Percentiles rank a stretch among this genome's conserved stretches.
These are phyloP conservation scores for Psilocybe cubensis DNA, from an alignment of 768 basidiomycete genomes.

Conservation along the genomic window DNA sequence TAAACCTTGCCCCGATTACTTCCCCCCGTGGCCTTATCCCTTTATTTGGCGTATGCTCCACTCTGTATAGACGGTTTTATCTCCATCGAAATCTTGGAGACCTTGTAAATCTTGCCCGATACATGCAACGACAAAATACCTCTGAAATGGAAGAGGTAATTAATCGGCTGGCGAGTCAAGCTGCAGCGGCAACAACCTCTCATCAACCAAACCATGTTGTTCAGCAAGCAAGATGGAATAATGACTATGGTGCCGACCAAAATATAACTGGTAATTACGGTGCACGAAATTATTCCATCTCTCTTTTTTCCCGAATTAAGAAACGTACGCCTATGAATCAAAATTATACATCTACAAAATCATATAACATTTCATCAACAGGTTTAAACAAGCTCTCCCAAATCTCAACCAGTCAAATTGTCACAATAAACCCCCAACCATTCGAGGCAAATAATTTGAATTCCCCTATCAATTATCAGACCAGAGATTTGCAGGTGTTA, in stretches of 20 bases:
- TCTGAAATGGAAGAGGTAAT: constrained; percentile 3
- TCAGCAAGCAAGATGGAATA: no score
- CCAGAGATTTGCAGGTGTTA: neutral
- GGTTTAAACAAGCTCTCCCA: no score
- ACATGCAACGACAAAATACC: neutral
- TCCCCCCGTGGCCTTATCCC: constrained; percentile 1
- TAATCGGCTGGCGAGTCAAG: neutral
- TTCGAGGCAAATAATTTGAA: neutral
- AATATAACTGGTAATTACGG: neutral
- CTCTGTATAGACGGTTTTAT: constrained; percentile 6
- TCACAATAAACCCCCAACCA: no score
- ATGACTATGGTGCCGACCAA: neutral
- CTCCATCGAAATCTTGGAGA: constrained; percentile 4
- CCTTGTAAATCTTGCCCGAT: constrained; percentile 6
- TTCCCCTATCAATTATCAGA: neutral
- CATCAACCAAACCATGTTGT: neutral
- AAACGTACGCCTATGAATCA: neutral
- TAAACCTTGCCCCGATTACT: neutral
- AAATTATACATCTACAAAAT: no score
- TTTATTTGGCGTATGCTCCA: constrained; percentile 8
- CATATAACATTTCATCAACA: no score
- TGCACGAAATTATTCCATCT: neutral
- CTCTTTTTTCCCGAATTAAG: neutral
- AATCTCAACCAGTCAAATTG: no score
- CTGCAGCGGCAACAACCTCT: neutral